Conservation (phyloP, 345 rosid genomes). For the Gossypium arboreum region DNA sequence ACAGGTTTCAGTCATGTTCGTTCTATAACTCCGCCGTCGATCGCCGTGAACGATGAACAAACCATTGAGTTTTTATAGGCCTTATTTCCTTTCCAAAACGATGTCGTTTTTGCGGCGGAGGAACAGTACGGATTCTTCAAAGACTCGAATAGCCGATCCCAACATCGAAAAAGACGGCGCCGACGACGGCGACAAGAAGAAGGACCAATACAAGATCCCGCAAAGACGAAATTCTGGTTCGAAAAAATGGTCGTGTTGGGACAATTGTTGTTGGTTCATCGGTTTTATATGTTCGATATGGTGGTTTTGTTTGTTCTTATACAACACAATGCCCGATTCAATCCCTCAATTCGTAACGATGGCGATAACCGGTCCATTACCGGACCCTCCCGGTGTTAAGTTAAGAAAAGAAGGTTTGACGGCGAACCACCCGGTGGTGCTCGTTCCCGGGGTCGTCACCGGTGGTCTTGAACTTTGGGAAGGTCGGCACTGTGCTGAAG, state of each 20-base stretch:
- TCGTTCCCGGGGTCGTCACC: background rate
- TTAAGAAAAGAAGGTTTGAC: background rate
- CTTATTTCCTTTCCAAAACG: background rate
- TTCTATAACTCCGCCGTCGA: conserved; percentile 6
- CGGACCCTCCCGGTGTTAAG: background rate
- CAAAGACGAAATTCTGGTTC: background rate
- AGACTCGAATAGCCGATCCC: conserved; percentile 4
- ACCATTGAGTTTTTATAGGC: background rate
- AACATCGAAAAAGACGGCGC: conserved; percentile 10
- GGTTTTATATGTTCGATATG: background rate
- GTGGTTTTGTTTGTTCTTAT: background rate
- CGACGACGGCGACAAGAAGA: background rate
- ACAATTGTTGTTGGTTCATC: conserved; percentile 1
- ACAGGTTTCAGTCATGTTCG: background rate
- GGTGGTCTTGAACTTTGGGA: conserved; percentile 8
- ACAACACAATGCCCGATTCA: background rate
- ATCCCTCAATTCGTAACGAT: background rate
- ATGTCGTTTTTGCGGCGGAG: conserved; percentile 42
- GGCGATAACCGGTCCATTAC: background rate
- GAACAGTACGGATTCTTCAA: conserved; percentile 21
- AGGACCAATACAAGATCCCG: background rate
- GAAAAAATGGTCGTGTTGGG: conserved; percentile 10
- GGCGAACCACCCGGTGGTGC: conserved; percentile 1
- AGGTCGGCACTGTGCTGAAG: background rate
- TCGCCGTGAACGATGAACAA: background rate